A percentile compares a stretch with the other conserved stretches of the same genome.
phyloP scores from a whole-genome alignment of 257 asterid genomes.

The Haberlea rhodopensis region DNA sequence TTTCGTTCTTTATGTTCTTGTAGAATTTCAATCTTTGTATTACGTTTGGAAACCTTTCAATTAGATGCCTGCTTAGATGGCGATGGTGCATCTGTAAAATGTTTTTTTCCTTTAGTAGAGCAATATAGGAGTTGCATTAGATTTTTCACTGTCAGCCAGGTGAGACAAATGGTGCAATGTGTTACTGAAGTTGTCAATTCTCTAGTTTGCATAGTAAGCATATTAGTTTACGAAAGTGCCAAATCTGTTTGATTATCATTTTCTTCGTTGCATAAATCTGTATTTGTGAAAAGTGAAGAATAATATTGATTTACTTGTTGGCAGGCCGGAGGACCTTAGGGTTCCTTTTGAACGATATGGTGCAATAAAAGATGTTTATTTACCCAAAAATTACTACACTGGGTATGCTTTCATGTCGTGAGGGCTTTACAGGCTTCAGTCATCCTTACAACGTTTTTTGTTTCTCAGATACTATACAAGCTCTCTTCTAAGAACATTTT shows the following conservation, averaged over 20 bases:
- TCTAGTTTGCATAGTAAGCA: not conserved
- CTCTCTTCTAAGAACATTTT: not conserved
- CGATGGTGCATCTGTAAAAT: not conserved
- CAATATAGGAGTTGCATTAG: too few relatives aligned
- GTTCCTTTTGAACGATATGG: constrained; percentile 85
- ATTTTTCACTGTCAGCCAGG: too few relatives aligned
- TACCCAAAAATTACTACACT: constrained; percentile 80
- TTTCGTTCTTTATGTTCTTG: too few relatives aligned
- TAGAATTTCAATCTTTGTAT: too few relatives aligned
- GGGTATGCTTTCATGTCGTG: constrained; percentile 46
- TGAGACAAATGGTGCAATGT: too few relatives aligned
- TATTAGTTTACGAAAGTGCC: not conserved
- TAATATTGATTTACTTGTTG: constrained; percentile 18
- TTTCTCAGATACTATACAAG: constrained; percentile 1
- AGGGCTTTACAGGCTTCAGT: not conserved
- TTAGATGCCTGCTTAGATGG: not conserved
- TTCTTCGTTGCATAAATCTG: not conserved
- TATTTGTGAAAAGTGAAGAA: constrained; percentile 6
- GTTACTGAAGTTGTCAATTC: too few relatives aligned
- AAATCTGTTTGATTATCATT: not conserved
- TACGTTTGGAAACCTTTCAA: too few relatives aligned
- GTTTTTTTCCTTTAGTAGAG: not conserved
- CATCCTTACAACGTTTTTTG: not conserved
- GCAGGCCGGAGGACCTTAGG: constrained; percentile 90
- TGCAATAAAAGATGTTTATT: constrained; percentile 79